phyloP scores from a whole-genome alignment of 768 basidiomycete species.

The Lactarius tabidus region DNA sequence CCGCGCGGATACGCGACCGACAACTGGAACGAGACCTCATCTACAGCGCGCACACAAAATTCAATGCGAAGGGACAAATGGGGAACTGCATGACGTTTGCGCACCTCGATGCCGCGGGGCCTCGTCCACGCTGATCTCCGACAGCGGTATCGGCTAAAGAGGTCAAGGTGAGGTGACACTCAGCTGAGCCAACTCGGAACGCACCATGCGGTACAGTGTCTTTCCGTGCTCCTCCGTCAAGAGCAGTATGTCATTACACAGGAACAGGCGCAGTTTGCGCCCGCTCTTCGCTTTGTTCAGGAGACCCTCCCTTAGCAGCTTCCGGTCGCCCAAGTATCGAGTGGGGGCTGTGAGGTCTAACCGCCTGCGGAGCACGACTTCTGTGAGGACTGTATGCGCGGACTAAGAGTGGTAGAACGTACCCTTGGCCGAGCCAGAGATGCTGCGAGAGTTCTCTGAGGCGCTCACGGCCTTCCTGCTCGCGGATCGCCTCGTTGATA shows the following conservation, averaged over 20 bases:
- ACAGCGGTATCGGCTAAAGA: slow-evolving; percentile 69
- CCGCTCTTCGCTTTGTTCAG: slow-evolving; percentile 83
- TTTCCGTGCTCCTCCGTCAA: slow-evolving; percentile 69
- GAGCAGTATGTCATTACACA: slow-evolving; percentile 89
- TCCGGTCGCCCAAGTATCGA: slow-evolving; percentile 74
- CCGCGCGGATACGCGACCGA: slow-evolving; percentile 66
- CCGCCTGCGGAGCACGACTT: slow-evolving; percentile 39
- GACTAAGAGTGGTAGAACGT: slow-evolving; percentile 25
- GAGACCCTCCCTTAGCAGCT: slow-evolving; percentile 72
- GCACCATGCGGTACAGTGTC: slow-evolving; percentile 79
- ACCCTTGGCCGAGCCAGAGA: slow-evolving; percentile 88
- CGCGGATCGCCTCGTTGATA: slow-evolving; percentile 88
- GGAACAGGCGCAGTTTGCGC: slow-evolving; percentile 65
- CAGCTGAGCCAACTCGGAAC: slow-evolving; percentile 34
- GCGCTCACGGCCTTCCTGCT: slow-evolving; percentile 77
- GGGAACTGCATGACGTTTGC: slow-evolving; percentile 16
- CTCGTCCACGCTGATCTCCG: slow-evolving; percentile 58
- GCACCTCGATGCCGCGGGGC: slow-evolving; percentile 48
- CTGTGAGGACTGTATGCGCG: neutral
- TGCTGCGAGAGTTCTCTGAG: slow-evolving; percentile 69
- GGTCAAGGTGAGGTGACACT: neutral
- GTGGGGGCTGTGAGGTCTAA: slow-evolving; percentile 92
- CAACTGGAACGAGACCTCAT: slow-evolving; percentile 66
- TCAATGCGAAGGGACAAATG: neutral
- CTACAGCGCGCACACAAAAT: slow-evolving; percentile 38